phyloP scores from a whole-genome alignment of 2,329 filamentous ascomycete species.

The Erysiphe pisi region DNA sequence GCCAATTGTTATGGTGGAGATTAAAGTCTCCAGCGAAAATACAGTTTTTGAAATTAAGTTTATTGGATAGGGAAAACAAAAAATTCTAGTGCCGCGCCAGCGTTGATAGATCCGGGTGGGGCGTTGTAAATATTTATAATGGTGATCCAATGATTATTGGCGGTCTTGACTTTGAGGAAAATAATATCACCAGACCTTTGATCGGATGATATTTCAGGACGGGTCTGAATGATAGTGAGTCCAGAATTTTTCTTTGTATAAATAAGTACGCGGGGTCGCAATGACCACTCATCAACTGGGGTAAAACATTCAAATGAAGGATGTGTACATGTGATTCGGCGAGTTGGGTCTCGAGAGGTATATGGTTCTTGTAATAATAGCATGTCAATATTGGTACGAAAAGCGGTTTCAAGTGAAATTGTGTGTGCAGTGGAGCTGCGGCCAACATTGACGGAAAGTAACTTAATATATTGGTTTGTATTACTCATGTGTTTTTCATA shows the following conservation, averaged over 20 bases:
- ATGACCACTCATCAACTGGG: neutral
- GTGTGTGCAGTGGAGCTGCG: too few relatives aligned
- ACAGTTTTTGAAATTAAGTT: neutral
- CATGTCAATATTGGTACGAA: too few relatives aligned
- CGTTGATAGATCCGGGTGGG: too few relatives aligned
- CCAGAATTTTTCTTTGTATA: neutral
- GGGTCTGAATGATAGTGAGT: neutral
- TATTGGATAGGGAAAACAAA: neutral
- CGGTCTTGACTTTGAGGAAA: neutral
- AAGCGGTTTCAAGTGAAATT: too few relatives aligned
- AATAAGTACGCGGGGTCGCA: neutral
- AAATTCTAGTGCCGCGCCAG: neutral
- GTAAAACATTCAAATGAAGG: too few relatives aligned
- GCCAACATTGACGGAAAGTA: too few relatives aligned
- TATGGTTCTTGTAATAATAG: too few relatives aligned
- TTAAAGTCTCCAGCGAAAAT: too few relatives aligned
- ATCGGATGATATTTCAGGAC: conserved; percentile 1
- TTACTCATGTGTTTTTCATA: too few relatives aligned
- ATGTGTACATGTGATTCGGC: too few relatives aligned
- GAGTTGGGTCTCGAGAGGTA: too few relatives aligned
- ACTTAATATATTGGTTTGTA: too few relatives aligned
- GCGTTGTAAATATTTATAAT: neutral
- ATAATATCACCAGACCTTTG: conserved; percentile 3
- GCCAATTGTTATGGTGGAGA: neutral
- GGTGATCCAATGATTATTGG: neutral